phyloP scores from a whole-genome alignment of 169 alveolate genomes.

The Plasmodium gaboni region DNA sequence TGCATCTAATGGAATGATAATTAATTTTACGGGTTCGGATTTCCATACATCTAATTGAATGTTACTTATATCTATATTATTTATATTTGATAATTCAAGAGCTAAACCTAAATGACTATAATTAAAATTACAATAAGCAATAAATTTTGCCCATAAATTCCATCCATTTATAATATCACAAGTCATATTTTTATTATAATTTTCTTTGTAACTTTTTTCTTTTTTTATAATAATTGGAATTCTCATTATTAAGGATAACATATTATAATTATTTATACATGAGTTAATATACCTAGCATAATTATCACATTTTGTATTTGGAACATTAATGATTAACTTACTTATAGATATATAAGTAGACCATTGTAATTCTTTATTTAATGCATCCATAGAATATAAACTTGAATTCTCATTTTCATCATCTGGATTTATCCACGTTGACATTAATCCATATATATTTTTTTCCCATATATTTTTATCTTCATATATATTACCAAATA shows the following conservation, averaged over 20 bases:
- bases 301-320: slow-evolving; percentile 53
- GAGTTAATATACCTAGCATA: slow-evolving; percentile 70
- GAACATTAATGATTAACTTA: slow-evolving; percentile 42
- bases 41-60: slow-evolving; percentile 72
- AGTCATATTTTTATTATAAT: not conserved
- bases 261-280: slow-evolving; percentile 34
- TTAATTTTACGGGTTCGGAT: slow-evolving; percentile 75
- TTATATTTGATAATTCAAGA: slow-evolving; percentile 44
- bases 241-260: slow-evolving; percentile 39
- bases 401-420: slow-evolving; percentile 8
- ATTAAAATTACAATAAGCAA: slow-evolving; percentile 49
- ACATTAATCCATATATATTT: slow-evolving; percentile 61
- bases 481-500: slow-evolving; percentile 60
- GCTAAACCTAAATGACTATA: slow-evolving; percentile 41
- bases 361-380: slow-evolving; percentile 75
- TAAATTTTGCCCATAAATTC: slow-evolving; percentile 68
- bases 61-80: slow-evolving; percentile 21
- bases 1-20: slow-evolving; percentile 54
- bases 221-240: slow-evolving; percentile 14
- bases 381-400: slow-evolving; percentile 43
- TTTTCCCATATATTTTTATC: slow-evolving; percentile 52
- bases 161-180: slow-evolving; percentile 40
- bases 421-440: slow-evolving; percentile 74
- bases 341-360: slow-evolving; percentile 47
- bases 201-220: not conserved